phyloP scores from a whole-genome alignment of 495 filamentous ascomycete species.

The Penicillium turbatum region DNA sequence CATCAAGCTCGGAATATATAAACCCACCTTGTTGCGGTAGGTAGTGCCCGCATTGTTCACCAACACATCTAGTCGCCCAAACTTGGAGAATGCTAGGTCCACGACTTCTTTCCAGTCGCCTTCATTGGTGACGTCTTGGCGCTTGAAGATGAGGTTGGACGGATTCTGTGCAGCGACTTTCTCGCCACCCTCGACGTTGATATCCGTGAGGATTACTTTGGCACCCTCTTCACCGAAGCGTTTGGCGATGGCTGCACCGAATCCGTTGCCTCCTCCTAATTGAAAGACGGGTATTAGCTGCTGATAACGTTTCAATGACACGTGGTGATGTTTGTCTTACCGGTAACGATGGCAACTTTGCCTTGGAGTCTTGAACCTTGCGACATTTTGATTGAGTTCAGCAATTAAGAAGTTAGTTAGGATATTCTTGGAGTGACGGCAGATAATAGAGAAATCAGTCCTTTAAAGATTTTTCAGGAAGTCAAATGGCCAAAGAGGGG shows the following conservation, averaged over 20 bases:
- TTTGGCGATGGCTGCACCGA: constrained; percentile 53
- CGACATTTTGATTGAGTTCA: constrained; percentile 7
- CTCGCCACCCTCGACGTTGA: constrained; percentile 51
- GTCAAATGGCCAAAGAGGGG: constrained; percentile 6
- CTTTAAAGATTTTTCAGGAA: background rate
- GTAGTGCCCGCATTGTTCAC: constrained; percentile 70
- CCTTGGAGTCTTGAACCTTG: constrained; percentile 55
- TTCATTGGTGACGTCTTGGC: constrained; percentile 48
- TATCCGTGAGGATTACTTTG: constrained; percentile 55
- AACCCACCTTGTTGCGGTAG: constrained; percentile 58
- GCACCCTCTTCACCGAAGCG: constrained; percentile 56
- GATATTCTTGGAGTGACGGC: background rate
- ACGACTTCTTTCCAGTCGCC: constrained; percentile 48
- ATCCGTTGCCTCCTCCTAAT: constrained; percentile 52
- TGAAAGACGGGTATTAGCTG: constrained; percentile 13
- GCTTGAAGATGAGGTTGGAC: constrained; percentile 40
- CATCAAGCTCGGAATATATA: background rate
- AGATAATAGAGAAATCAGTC: background rate
- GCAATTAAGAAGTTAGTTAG: background rate
- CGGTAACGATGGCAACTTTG: constrained; percentile 93
- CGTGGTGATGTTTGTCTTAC: constrained; percentile 26
- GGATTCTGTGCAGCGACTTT: constrained; percentile 41
- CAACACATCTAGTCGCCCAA: constrained; percentile 52
- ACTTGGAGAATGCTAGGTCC: constrained; percentile 42
- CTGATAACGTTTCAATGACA: background rate